phyloP scores from a whole-genome alignment of 352 stramenopile species.

The Globisporangium ultimum region DNA sequence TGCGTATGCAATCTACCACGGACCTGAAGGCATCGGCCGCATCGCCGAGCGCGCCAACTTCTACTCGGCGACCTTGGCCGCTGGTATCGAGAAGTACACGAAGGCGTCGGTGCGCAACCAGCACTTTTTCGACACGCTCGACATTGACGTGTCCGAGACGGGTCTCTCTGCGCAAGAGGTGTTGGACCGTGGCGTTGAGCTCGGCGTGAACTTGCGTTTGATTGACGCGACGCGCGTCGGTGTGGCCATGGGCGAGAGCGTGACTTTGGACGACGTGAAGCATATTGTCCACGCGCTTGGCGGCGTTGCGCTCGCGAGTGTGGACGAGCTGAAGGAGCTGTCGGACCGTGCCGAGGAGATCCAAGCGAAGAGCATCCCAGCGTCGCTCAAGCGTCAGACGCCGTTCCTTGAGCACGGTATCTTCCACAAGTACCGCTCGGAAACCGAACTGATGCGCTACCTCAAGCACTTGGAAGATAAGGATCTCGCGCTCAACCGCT shows the following conservation, averaged over 20 bases:
- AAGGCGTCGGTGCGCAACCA: slow-evolving; percentile 53
- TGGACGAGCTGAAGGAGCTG: slow-evolving; percentile 54
- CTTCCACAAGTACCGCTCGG: slow-evolving; percentile 97
- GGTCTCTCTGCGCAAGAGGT: slow-evolving; percentile 80
- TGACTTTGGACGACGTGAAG: slow-evolving; percentile 88
- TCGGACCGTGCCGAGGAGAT: slow-evolving; percentile 47
- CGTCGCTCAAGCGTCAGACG: slow-evolving; percentile 50
- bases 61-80: slow-evolving; percentile 86
- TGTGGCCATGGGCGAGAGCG: slow-evolving; percentile 96
- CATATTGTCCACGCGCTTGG: slow-evolving; percentile 85
- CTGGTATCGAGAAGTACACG: slow-evolving; percentile 87
- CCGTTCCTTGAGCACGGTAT: slow-evolving; percentile 94
- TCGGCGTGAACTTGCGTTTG: slow-evolving; percentile 85
- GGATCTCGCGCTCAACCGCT: slow-evolving; percentile 98
- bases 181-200: slow-evolving; percentile 49
- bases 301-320: slow-evolving; percentile 23
- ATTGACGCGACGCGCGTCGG: slow-evolving; percentile 88
- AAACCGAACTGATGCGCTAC: slow-evolving; percentile 96
- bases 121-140: slow-evolving; percentile 98
- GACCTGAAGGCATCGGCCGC: slow-evolving; percentile 91
- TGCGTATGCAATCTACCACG: slow-evolving; percentile 98
- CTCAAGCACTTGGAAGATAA: slow-evolving; percentile 98
- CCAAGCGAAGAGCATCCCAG: slow-evolving; percentile 56
- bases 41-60: slow-evolving; percentile 95
- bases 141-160: slow-evolving; percentile 85